These are phyloP conservation scores for Sporormia fimetaria DNA, from an alignment of 495 filamentous ascomycete genomes.

Conservation along the genomic window DNA sequence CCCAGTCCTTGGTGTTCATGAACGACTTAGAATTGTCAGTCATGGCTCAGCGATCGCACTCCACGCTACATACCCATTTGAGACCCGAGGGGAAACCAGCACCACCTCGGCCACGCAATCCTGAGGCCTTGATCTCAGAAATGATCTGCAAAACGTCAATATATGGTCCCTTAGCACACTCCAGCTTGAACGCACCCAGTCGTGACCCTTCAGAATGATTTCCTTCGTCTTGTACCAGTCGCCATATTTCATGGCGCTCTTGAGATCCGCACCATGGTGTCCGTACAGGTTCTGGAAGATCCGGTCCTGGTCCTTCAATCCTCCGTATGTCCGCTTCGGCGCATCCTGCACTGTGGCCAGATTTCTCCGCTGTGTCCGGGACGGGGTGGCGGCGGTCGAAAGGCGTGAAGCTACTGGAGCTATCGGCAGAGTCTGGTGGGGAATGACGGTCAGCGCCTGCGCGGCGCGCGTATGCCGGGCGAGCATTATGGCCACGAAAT, in stretches of 20 bases:
- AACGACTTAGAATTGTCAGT: conserved; percentile 55
- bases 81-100: conserved; percentile 95
- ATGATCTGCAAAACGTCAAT: conserved; percentile 54
- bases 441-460: conserved; percentile 42
- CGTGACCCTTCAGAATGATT: conserved; percentile 89
- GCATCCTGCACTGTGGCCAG: conserved; percentile 88
- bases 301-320: conserved; percentile 85
- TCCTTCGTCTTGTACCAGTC: conserved; percentile 99
- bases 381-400: conserved; percentile 30
- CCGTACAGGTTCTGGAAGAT: conserved; percentile 98
- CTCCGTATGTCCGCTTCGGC: conserved; percentile 67
- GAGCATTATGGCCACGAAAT: conserved; percentile 30
- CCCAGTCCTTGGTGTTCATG: conserved; percentile 99
- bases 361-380: conserved; percentile 44
- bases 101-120: conserved; percentile 88
- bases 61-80: conserved; percentile 67
- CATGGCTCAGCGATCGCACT: not conserved
- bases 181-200: conserved; percentile 58
- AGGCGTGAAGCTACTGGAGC: conserved; percentile 31
- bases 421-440: conserved; percentile 45
- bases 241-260: conserved; percentile 93
- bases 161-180: not conserved
- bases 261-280: conserved; percentile 79
- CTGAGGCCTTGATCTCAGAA: conserved; percentile 88
- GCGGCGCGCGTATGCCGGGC: conserved; percentile 32